Conservation (phyloP, 1,284 basidiomycete genomes). For the Ceratobasidium sp. region DNA sequence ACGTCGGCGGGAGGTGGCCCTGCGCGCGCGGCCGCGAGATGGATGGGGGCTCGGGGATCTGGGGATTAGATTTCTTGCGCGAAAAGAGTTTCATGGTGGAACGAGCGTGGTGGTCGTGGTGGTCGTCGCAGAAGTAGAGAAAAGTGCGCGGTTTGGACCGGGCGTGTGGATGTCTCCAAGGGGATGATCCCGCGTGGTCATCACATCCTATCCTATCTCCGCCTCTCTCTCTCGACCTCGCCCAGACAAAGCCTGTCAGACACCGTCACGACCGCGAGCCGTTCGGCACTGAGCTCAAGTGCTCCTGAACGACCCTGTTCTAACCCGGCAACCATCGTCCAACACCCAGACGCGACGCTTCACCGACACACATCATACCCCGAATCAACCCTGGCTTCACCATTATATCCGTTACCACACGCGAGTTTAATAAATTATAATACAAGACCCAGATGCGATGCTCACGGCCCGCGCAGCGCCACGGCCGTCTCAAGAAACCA, state of each 20-base stretch:
- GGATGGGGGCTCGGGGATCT: conserved; percentile 23
- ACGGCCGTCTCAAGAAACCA: conserved; percentile 96
- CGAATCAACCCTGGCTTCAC: no score
- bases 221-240: neutral
- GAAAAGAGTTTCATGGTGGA: conserved; percentile 37
- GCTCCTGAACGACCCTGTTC: no score
- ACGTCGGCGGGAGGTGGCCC: conserved; percentile 28
- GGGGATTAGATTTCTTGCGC: conserved; percentile 30
- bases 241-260: no score
- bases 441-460: neutral
- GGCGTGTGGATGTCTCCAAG: neutral
- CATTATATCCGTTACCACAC: neutral
- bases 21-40: conserved; percentile 37
- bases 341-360: no score
- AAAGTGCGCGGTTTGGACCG: no score
- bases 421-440: neutral
- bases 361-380: no score
- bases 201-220: conserved; percentile 1
- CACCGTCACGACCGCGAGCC: no score
- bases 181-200: conserved; percentile 1
- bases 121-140: no score
- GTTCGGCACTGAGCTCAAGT: no score
- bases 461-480: conserved; percentile 76
- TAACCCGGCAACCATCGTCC: no score
- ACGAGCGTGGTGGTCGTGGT: conserved; percentile 3